A percentile compares a stretch with the other conserved stretches of the same genome.
These are phyloP conservation scores for Crucihimalaya himalaica DNA, from an alignment of 345 rosid species.

Conservation along the genomic window DNA sequence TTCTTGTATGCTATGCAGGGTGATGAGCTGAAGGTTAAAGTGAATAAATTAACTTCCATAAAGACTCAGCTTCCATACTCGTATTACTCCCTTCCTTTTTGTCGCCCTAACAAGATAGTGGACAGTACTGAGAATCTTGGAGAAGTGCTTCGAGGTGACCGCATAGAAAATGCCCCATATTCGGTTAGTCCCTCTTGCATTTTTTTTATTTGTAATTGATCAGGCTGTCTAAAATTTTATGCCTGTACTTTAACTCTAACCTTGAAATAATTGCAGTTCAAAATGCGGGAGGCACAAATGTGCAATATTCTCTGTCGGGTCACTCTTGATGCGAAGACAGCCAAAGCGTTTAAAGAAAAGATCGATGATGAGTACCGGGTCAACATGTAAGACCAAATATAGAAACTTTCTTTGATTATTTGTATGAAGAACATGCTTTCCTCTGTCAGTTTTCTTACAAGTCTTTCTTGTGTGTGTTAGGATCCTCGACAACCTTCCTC, in stretches of 20 bases:
- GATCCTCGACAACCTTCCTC: constrained; percentile 98
- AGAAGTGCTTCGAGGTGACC: constrained; percentile 99
- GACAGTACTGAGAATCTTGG: constrained; percentile 99
- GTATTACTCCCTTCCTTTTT: constrained; percentile 77
- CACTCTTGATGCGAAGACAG: constrained; percentile 60
- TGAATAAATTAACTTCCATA: constrained; percentile 88
- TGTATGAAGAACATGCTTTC: neutral
- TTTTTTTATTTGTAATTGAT: neutral
- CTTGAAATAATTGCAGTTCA: constrained; percentile 59
- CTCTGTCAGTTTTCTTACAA: constrained; percentile 13
- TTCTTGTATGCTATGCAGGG: constrained; percentile 56
- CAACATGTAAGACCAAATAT: constrained; percentile 65
- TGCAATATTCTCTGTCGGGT: constrained; percentile 68
- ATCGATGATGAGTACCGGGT: constrained; percentile 92
- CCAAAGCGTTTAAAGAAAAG: constrained; percentile 87
- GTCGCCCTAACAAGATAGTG: constrained; percentile 70
- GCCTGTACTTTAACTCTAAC: constrained; percentile 14
- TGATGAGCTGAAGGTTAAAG: constrained; percentile 79
- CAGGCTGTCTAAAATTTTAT: neutral
- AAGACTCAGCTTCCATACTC: constrained; percentile 97
- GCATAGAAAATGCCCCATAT: constrained; percentile 91
- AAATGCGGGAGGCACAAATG: constrained; percentile 93
- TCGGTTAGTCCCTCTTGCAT: constrained; percentile 48
- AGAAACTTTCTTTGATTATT: neutral
- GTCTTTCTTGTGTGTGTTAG: constrained; percentile 45